Percentiles rank a stretch among this genome's conserved stretches.
phyloP scores from a whole-genome alignment of 106 monocot species.

The Posidonia australis region DNA sequence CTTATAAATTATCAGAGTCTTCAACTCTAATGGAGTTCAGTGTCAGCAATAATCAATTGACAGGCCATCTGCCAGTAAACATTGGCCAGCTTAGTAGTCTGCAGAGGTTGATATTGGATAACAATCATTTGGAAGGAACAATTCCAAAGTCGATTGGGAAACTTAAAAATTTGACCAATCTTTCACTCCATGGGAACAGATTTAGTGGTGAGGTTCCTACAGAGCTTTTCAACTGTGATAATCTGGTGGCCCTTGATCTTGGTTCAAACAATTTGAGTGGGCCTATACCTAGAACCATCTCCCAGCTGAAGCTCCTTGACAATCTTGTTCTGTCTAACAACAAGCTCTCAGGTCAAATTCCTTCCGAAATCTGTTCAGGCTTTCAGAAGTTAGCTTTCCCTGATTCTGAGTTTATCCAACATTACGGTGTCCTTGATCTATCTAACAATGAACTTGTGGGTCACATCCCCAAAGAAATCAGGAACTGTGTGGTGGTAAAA shows the following conservation, averaged over 20 bases:
- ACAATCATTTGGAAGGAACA: slow-evolving; percentile 58
- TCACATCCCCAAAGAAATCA: slow-evolving; percentile 46
- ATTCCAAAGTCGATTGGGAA: slow-evolving; percentile 77
- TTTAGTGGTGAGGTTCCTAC: slow-evolving; percentile 60
- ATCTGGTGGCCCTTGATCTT: slow-evolving; percentile 62
- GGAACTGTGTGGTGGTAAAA: slow-evolving; percentile 40
- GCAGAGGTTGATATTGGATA: slow-evolving; percentile 55
- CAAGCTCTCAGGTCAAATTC: slow-evolving; percentile 56
- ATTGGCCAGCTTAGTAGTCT: slow-evolving; percentile 27
- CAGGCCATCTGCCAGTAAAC: slow-evolving; percentile 46
- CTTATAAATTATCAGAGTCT: slow-evolving; percentile 43
- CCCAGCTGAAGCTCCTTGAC: slow-evolving; percentile 52
- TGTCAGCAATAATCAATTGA: slow-evolving; percentile 48
- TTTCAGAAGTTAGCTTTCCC: slow-evolving; percentile 48
- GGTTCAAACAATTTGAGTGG: slow-evolving; percentile 56
- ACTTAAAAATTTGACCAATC: slow-evolving; percentile 64
- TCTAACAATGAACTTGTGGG: slow-evolving; percentile 62
- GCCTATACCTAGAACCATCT: slow-evolving; percentile 52
- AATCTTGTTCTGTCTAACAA: slow-evolving; percentile 75
- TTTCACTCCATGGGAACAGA: slow-evolving; percentile 75
- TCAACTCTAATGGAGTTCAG: slow-evolving; percentile 50
- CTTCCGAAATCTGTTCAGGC: slow-evolving; percentile 55
- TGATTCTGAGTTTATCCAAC: slow-evolving; percentile 80
- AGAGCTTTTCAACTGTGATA: slow-evolving; percentile 64
- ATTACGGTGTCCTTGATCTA: slow-evolving; percentile 76